Evolutionary conservation across 768 basidiomycete genomes (phyloP), one percentile per base, ranked within the genome.

Genomic region (Trametes cinnabarina): DNA sequence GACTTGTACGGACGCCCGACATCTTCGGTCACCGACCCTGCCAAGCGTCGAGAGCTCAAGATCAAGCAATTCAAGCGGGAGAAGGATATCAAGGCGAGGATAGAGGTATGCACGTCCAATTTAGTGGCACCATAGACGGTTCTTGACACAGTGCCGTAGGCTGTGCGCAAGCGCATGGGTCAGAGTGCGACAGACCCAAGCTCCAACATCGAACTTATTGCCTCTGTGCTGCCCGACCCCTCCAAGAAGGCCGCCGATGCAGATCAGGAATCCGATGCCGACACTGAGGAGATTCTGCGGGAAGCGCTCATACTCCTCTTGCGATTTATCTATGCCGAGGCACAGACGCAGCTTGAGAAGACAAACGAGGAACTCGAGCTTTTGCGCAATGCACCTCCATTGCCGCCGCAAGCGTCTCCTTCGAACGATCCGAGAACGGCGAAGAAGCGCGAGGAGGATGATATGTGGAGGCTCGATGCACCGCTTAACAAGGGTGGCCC

Each of bases 11-110:
- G 72, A 42, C 78, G 77, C 46, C 79, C 77, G 51, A 62, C 79
- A 10, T 76, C 77, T 9, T 65, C 75, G n/a, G 71, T 86, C 47
- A 71, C 66, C 10, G 89, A 98, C 70, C 81, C 87, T 19, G 81
- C 83, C 1, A 83, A 80, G 67, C 79, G 88, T 55, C 76, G 97
- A 63, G 94, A 96, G 63, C 71, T 87, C 32, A 99, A 97, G 76
- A 97, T 99, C 62, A 86, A 83, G 60, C 94, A 95, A 68, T 98
- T 85, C 71, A 86, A 87, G 71, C 82, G 83, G 55, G 94, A 96
- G 72, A 95, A 91, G 71, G 88, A 90, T 34, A 72, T 98, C 26
- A 82, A 84, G 52, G 72, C 73, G 19, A 80, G 80, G 56, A 82
- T 98, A 25, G 82, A 92, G 73, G 92, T 90, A 52, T 47, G 37